Base-by-base conservation (phyloP, 1,139 yeast genomes). In the Yamadazyma sp. region DNA sequence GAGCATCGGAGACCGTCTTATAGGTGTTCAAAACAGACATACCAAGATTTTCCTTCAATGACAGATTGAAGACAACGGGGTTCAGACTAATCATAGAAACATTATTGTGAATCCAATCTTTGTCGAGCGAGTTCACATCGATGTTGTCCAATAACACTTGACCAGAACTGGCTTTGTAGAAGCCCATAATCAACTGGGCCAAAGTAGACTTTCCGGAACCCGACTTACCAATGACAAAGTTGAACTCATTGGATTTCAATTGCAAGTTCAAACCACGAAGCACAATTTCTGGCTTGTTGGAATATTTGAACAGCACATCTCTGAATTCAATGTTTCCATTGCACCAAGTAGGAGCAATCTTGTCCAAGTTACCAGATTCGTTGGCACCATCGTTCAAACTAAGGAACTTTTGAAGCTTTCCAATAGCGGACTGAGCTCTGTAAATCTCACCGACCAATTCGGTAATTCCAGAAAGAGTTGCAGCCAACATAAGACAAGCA, bases 181-280 rank as follows among this genome's bases (percentile, higher is more conserved):
- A 70, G 22, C 76, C 76, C 42, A 84, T 56, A 2, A 92, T 52
- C 3, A 92, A 57, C 33, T 75, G 76, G 0, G 85, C 77, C 9
- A 92, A 46, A 0, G 97, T 86, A 0, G 97, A 88, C 56, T 92
- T 92, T 0, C 98, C 98, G 0, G 92, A 81, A 0, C 98, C 98
- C 0, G 97, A 88, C 44, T 73, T 71, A 0, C 98, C 98, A 34
- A 92, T 75, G 1, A 92, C 59, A 51, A 78, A 90, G 3, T 82
- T 79, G 14, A 77, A 55, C 28, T 64, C 51, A 1, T 76, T 73
- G 0, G 76, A 58, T 5, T 66, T 59, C 23, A 90, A 62, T 1
- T 52, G 48, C 29, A 86, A 45, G 14, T 61, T 53, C 1, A 84
- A 63, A 33, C 72, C 47, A 1, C 70, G 57, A 14, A 90, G 57